Evolutionary conservation across 2,329 filamentous ascomycete genomes (phyloP), one percentile per base, ranked within the genome.

Genomic region (Plenodomus biglobosus): DNA sequence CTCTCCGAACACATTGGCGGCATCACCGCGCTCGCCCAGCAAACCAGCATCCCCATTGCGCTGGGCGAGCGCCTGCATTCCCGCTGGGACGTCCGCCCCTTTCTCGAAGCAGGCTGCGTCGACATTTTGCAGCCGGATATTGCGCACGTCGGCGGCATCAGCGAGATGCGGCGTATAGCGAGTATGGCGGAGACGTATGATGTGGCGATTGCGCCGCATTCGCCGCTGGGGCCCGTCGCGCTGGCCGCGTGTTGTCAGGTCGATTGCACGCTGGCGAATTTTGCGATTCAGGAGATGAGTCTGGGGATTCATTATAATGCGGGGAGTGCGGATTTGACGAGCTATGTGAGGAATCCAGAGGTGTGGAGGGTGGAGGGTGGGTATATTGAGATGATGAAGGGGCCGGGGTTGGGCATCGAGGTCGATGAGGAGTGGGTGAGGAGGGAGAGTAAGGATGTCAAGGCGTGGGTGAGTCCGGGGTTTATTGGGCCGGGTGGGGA

Each of bases 251-350:
- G 80, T 46, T 76, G 90, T 35, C 87, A 90, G 53, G 80, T 90
- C 1, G 84, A 83, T 19, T 63, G 75, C 80, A 17, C 74, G 72
- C 8, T 82, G 74, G 17, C 78, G 78, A 17, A 90, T 86, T 67
- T 90, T 64, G 81, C 80, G 0, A 90, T 91, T 24, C 84, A 88
- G 62, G 87, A 91, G 69, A 90, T 90, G 88, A 86, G 84, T 44
- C 63, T 90, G 22, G 88, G 87, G 0, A 91, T 92, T 58, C 88
- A 92, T 66, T 92, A 91, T 64, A 92, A 92, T 52, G 66, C 60
- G 1, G 71, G 70, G 0, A 66, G 64, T 22, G 56, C 66, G 42
- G 71, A 73, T 51, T 46, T 73, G 45, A 80, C 80, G 11, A 86
- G 80, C 20, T 90, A 90, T 62, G 76, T 84, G 1, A 82, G 80